Conservation (phyloP, 73 alveolate genomes). For the Uronychia setigera region DNA sequence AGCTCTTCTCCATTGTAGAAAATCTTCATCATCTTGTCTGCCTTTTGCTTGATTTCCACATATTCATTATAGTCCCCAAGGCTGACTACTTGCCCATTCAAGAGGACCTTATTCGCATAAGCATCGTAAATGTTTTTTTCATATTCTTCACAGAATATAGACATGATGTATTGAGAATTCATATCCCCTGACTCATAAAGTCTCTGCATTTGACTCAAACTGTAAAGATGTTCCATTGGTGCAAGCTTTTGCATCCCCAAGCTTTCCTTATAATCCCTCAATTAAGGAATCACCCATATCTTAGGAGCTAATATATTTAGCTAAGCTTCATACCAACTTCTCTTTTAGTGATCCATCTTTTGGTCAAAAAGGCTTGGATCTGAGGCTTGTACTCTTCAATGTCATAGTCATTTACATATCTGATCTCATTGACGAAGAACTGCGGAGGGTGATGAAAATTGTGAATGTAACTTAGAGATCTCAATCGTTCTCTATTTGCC, state of each 20-base stretch:
- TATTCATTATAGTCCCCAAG: slow-evolving; percentile 56
- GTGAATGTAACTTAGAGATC: too few relatives aligned
- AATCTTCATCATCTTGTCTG: slow-evolving; percentile 30
- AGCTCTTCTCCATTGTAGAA: slow-evolving; percentile 79
- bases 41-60: slow-evolving; percentile 57
- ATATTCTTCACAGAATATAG: slow-evolving; percentile 74
- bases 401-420: slow-evolving; percentile 59
- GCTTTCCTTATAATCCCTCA: slow-evolving; percentile 60
- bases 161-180: slow-evolving; percentile 63
- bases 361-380: slow-evolving; percentile 52
- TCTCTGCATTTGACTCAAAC: slow-evolving; percentile 50
- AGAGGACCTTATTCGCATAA: slow-evolving; percentile 53
- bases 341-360: slow-evolving; percentile 58
- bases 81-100: slow-evolving; percentile 79
- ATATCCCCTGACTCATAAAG: slow-evolving; percentile 61
- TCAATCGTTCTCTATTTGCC: too few relatives aligned
- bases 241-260: slow-evolving; percentile 43
- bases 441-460: slow-evolving; percentile 66
- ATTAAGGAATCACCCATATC: slow-evolving; percentile 27
- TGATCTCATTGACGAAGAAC: slow-evolving; percentile 40
- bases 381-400: slow-evolving; percentile 61
- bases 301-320: slow-evolving; percentile 37
- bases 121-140: slow-evolving; percentile 78
- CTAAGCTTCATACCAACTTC: slow-evolving; percentile 31
- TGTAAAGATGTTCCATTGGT: slow-evolving; percentile 68